Percentiles rank a stretch among this genome's conserved stretches.
Evolutionary conservation across 1,139 yeast species (phyloP).

Genomic region (Hemisphaericaspora xylofermentans): DNA sequence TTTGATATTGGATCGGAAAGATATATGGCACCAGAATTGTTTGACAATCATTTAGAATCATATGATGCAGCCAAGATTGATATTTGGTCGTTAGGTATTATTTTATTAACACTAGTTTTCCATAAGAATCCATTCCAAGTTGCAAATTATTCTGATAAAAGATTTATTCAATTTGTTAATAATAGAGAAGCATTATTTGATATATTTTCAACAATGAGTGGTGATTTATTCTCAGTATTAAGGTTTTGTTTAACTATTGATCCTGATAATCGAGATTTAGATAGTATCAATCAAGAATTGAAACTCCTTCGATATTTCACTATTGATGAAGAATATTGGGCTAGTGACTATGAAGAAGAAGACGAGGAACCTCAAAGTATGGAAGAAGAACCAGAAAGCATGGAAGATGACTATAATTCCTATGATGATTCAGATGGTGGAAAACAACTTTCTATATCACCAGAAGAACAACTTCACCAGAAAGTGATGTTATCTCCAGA

Average conservation of each 20-base stretch:
- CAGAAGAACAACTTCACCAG: slow-evolving; percentile 4
- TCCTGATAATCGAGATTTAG: slow-evolving; percentile 78
- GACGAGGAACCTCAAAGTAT: slow-evolving; percentile 20
- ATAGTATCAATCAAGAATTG: slow-evolving; percentile 59
- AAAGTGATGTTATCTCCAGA: slow-evolving; percentile 1
- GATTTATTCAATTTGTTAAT: slow-evolving; percentile 83
- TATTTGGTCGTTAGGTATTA: slow-evolving; percentile 91
- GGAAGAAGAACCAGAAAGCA: slow-evolving; percentile 14
- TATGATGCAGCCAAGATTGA: slow-evolving; percentile 89
- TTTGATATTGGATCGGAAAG: slow-evolving; percentile 93
- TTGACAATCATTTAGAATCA: slow-evolving; percentile 56
- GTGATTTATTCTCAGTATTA: slow-evolving; percentile 80
- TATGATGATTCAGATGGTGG: slow-evolving; percentile 12
- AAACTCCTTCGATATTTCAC: slow-evolving; percentile 67
- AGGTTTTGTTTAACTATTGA: slow-evolving; percentile 79
- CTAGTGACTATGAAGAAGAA: slow-evolving; percentile 41
- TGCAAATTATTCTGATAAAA: slow-evolving; percentile 81
- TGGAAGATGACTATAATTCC: slow-evolving; percentile 5
- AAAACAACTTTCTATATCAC: slow-evolving; percentile 6
- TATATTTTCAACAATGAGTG: slow-evolving; percentile 86
- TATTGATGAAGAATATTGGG: slow-evolving; percentile 73
- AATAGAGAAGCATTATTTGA: slow-evolving; percentile 90
- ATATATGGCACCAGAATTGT: slow-evolving; percentile 95
- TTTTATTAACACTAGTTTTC: slow-evolving; percentile 79
- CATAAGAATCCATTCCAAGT: slow-evolving; percentile 87